phyloP scores from a whole-genome alignment of 352 stramenopile genomes.

The Thalassiosira sp. region DNA sequence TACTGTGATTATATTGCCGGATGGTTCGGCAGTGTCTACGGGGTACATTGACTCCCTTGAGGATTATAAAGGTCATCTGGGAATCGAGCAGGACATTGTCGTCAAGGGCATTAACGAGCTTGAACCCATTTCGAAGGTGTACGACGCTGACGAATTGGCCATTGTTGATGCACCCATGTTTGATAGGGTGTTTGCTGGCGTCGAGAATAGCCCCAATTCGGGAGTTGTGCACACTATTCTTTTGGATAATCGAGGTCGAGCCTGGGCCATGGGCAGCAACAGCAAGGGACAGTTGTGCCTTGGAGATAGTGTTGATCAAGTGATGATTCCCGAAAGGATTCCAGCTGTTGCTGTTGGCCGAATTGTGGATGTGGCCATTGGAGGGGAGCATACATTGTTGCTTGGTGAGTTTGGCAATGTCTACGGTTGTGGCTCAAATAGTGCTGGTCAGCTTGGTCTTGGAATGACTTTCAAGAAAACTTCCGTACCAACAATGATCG shows the following conservation, averaged over 20 bases:
- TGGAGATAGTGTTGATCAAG: neutral
- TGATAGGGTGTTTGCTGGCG: constrained; percentile 16
- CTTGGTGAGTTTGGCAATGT: constrained; percentile 17
- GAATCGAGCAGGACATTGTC: constrained; percentile 2
- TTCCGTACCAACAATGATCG: no score
- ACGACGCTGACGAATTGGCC: neutral
- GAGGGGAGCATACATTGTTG: constrained; percentile 20
- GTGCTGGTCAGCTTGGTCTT: constrained; percentile 44
- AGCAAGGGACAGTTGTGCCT: constrained; percentile 2
- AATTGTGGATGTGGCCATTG: constrained; percentile 5
- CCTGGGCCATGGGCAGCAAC: constrained; percentile 14
- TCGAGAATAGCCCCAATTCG: constrained; percentile 15
- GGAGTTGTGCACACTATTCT: constrained; percentile 20
- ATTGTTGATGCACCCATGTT: constrained; percentile 17
- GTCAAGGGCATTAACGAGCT: constrained; percentile 12
- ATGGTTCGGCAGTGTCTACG: constrained; percentile 11
- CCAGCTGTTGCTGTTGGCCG: constrained; percentile 22
- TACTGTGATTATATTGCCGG: constrained; percentile 15
- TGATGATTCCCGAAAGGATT: constrained; percentile 21
- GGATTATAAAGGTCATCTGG: constrained; percentile 21
- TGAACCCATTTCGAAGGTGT: constrained; percentile 6
- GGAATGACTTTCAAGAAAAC: no score
- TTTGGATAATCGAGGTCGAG: constrained; percentile 17
- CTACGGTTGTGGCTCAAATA: constrained; percentile 18
- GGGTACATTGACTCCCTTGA: constrained; percentile 11